Base-by-base conservation (phyloP, 371 early-diverging fungal genomes). In the Rhizopus sp. region DNA sequence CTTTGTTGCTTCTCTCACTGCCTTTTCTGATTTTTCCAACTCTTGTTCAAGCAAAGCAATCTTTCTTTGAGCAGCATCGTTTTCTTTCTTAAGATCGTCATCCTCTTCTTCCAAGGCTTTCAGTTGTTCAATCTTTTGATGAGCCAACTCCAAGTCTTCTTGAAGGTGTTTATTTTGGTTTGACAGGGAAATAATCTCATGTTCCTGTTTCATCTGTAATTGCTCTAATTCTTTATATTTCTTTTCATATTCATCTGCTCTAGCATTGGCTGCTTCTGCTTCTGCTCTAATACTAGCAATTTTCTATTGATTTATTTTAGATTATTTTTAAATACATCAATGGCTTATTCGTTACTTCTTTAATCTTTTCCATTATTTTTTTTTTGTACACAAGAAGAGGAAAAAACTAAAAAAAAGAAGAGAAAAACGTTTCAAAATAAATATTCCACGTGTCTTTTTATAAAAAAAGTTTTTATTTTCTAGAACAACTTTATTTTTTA, bases 171-270 rank as follows among this genome's bases (percentile, higher is more conserved):
- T 66, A 48, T 87, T 75, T 66, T 84, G 75, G 73, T 87, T 89
- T 57, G 78, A 77, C 46, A 86, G 73, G 7, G 89, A 88, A 15
- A 80, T 83, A 33, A 88, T 73, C 55, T 89, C 87, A 57, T 89
- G 90, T 38, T 92, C 93, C 63, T 88, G 88, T 37, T 75, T 69
- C 37, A 75, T 79, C 49, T 80, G 71, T 50, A 79, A 68, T 41
- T 82, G 77, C 58, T 78, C 72, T 13, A 83, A 50, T 56, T 63
- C 68, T 73, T 90, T 91, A 56, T 80, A 70, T 44, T 82, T 78
- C 37, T 53, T 54, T 65, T 88, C 89, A 33, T 82, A 76, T 15
- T 73, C 68, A 17, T 87, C 89, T 35, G 88, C 91, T 33, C 83
- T 82, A 45, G 75, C 80, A 55, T 70, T 70, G 56, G 87, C 86